Base-by-base conservation (phyloP, 148 eudicot genomes). In the Dysphania ambrosioides region DNA sequence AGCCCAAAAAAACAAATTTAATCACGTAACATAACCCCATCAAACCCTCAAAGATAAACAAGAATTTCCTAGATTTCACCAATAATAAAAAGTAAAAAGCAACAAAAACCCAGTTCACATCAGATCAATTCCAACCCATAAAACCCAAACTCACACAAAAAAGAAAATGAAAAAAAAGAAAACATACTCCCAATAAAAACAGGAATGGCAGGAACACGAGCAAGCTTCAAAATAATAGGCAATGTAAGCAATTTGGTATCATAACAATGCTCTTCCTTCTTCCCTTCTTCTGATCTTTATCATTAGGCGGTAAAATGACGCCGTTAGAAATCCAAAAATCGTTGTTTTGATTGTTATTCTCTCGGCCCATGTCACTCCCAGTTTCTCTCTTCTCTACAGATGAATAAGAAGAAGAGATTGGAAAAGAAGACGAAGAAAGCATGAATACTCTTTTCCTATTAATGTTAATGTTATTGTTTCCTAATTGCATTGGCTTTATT, bases 181-280 rank as follows among this genome's bases (percentile, higher is more conserved):
- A 62, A 57, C 97, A 73, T 86, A 95, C 99, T 89, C 61, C 75
- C 79, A 65, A 95, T 88, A 72, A 95, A 87, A 63, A 89, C 68
- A 19, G 97, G 99, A 15, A 95, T 82, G 2, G 97, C 87, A n/a
- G 86, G 92, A 31, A 95, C 99, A 57, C 99, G 96, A 49, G 90
- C 93, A 24, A 95, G 89, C 34, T 97, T 95, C 73, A 95, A 75
- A 30, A 92, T 67, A 34, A 96, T 95, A 0, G 99, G 99, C 88
- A 95, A 83, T 12, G 99, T 95, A 32, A 95, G 85, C 80, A 95
- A 80, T 80, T 90, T 91, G 21, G 53, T 47, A 12, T 18, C 13
- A 1, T 88, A 77, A 35, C 62, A 56, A 31, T 71, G 49, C 15
- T 72, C 66, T 0, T 69, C 32, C 23, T 72, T 24, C 35, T 68